Base-by-base conservation (phyloP, 495 filamentous ascomycete genomes). In the Penicillium lagena region DNA sequence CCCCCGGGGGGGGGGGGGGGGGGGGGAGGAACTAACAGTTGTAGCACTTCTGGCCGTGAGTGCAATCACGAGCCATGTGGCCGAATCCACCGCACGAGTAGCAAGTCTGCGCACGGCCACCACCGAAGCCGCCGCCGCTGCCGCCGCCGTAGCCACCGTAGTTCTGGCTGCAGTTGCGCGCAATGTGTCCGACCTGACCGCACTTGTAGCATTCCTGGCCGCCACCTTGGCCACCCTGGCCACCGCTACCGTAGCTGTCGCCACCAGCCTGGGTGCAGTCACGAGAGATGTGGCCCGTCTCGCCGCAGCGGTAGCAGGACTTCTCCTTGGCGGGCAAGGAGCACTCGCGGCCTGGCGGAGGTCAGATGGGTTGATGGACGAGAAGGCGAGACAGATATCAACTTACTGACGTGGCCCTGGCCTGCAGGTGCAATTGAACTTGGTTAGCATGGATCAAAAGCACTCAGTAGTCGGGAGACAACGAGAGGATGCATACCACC, bases 41-140 rank as follows among this genome's bases (percentile, higher is more conserved):
- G 83, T 98, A 98, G 82, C 93, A 98, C 78, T 97, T 97, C 76
- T 90, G 90, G 44, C 93, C 93, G 59, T 97, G 93, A 38, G 94
- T 96, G 72, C 93, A 98, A 69, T 97, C 93, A 53, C 90, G 84
- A 57, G 87, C 90, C 84, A 96, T 89, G 74, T 98, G 93, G 51
- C 93, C 94, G 62, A 86, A 89, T 37, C 93, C 93, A 59, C 93
- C 91, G 68, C 91, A 96, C 35, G 90, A 93, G 76, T 95, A 96
- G 80, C 90, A 95, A 46, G 89, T 95, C 70, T 90, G 87, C 49
- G 77, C 77, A 47, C 80, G 73, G 36, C 61, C 69, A 40, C 71
- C 70, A 43, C 72, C 76, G 51, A 75, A 74, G 47, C 76, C 69
- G 42, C 68, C 66, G 47, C 66, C 67, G 37, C 65, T 64, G 53